phyloP scores from a whole-genome alignment of 129 eudicot species.

The Helichrysum umbraculigerum region DNA sequence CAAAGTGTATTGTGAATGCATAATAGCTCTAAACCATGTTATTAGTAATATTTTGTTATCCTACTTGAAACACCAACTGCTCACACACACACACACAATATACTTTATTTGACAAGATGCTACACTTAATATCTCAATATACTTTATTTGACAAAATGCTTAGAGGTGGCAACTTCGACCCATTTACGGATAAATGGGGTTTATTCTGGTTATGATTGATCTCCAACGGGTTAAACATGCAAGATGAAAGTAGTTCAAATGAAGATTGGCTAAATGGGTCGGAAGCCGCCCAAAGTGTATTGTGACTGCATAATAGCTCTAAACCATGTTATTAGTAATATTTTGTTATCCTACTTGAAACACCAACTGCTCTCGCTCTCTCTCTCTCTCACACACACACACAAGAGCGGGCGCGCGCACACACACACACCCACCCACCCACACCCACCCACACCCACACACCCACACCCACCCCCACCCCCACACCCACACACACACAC shows the following conservation, averaged over 20 bases:
- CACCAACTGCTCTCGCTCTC: too few species aligned
- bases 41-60: not conserved
- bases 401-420: too few species aligned
- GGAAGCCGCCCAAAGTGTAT: not conserved
- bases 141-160: not conserved
- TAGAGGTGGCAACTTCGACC: not conserved
- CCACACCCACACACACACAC: too few species aligned
- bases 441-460: too few species aligned
- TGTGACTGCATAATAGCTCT: not conserved
- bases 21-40: not conserved
- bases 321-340: not conserved
- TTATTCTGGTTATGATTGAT: not conserved
- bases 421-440: too few species aligned
- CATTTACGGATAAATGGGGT: not conserved
- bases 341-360: not conserved
- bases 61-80: not conserved
- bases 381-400: not conserved
- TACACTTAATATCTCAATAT: not conserved
- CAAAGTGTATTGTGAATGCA: not conserved
- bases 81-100: too few species aligned
- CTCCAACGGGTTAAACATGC: not conserved
- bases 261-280: not conserved
- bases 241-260: not conserved
- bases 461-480: too few species aligned
- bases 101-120: too few species aligned